A percentile compares a stretch with the other conserved stretches of the same genome.
Evolutionary conservation across 2,329 filamentous ascomycete genomes (phyloP).

Genomic region (Beauveria asiatica): DNA sequence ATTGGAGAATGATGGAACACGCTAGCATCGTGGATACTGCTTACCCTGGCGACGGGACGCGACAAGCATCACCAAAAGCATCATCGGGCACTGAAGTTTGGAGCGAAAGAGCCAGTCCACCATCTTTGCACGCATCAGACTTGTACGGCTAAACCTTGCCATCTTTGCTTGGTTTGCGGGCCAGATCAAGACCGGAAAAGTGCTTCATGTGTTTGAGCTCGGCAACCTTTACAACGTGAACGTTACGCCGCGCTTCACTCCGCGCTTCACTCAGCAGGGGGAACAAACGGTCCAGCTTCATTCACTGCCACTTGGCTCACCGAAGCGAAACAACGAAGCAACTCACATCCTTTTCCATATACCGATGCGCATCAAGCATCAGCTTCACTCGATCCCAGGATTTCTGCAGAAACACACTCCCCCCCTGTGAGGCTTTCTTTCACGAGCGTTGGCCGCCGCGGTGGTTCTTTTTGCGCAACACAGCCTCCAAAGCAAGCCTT

Average conservation of each 20-base stretch:
- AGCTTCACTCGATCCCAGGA: neutral
- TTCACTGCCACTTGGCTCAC: too few relatives aligned
- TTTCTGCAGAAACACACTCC: neutral
- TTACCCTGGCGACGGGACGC: neutral
- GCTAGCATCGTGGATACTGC: neutral
- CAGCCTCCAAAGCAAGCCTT: neutral
- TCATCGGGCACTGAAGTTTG: neutral
- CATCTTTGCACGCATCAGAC: neutral
- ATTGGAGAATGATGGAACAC: neutral
- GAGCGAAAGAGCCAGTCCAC: neutral
- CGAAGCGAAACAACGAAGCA: too few relatives aligned
- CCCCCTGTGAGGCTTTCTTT: neutral
- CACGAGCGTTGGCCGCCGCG: neutral
- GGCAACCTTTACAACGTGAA: neutral
- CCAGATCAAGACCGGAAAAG: neutral
- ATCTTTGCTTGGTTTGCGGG: neutral
- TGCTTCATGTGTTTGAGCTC: neutral
- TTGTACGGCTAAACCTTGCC: neutral
- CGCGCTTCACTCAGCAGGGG: too few relatives aligned
- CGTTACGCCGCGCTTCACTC: too few relatives aligned
- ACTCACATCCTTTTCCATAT: too few relatives aligned
- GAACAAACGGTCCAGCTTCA: too few relatives aligned
- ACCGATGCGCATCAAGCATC: neutral
- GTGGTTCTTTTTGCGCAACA: neutral
- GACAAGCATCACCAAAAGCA: neutral